Evolutionary conservation across 306 rosid species (phyloP).

Genomic region (Sesbania bispinosa): DNA sequence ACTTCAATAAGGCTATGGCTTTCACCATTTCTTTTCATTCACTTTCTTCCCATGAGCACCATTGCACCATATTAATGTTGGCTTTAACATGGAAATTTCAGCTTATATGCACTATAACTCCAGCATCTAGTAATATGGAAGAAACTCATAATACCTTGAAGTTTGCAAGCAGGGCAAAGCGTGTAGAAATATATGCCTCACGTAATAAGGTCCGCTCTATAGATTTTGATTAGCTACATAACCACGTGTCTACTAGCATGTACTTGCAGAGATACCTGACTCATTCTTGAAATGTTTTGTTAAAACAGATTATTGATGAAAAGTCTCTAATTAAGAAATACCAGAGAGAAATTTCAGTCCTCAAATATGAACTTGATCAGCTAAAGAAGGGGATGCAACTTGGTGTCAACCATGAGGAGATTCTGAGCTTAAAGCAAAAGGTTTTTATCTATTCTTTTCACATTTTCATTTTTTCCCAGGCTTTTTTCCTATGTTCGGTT

Average conservation of each 20-base stretch:
- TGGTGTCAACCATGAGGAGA: conserved; percentile 86
- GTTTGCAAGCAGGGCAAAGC: conserved; percentile 97
- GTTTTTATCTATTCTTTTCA: conserved; percentile 37
- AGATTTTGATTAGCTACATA: conserved; percentile 1
- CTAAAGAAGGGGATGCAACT: conserved; percentile 73
- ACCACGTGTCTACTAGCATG: neutral
- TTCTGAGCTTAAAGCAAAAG: conserved; percentile 77
- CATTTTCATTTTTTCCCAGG: neutral
- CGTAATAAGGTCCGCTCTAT: conserved; percentile 72
- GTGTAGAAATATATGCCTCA: conserved; percentile 94
- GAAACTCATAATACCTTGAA: conserved; percentile 99
- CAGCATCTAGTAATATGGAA: conserved; percentile 99
- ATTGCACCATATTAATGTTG: conserved; percentile 21
- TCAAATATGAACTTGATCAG: conserved; percentile 91
- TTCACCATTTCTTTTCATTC: neutral
- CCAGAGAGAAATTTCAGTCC: conserved; percentile 90
- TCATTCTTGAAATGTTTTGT: conserved; percentile 28
- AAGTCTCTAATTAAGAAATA: conserved; percentile 95
- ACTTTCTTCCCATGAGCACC: conserved; percentile 12
- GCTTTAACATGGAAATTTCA: conserved; percentile 37
- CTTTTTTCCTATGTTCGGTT: too few species aligned
- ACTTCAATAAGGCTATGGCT: neutral
- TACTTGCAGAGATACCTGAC: conserved; percentile 1
- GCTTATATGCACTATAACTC: conserved; percentile 99
- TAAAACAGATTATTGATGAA: conserved; percentile 85